Base-by-base conservation (phyloP, 495 filamentous ascomycete genomes). In the Neurospora sp. region DNA sequence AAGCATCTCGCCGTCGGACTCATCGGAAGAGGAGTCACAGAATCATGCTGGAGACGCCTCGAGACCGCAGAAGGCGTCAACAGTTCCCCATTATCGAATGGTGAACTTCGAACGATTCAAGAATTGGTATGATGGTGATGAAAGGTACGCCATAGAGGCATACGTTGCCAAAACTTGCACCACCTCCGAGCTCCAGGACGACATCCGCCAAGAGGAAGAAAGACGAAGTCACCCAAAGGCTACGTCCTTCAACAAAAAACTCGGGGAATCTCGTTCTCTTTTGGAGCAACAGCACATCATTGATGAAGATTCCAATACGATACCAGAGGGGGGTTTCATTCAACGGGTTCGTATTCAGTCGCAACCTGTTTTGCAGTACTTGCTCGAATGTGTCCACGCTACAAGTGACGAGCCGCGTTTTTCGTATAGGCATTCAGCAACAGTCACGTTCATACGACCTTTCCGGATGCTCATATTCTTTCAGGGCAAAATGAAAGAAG, bases 301-400 rank as follows among this genome's bases (percentile, higher is more conserved):
- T 8, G 10, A 41, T 27, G 76, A 82, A 41, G 35, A 46, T n/a
- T n/a, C 42, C 16, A 46, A 16, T n/a, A 9, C 1, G 18, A n/a
- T 46, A 7, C 18, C 40, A 18, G 70, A 73, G 4, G 74, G 77
- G 6, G 79, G 70, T 14, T 78, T 79, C 59, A 77, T 83, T 23
- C 75, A 79, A 44, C 80, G 83, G 5, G 74, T 85, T 54, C 82
- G 83, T 2, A 78, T 85, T 69, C 80, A 84, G 72, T 84, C 83
- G 0, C 80, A 77, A 40, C 73, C 77, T 18, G 42, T 46, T 3
- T n/a, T 46, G 42, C 16, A 46, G 31, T 85, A 14, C 74, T 85
- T 5, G 74, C 73, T 16, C 78, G 79, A 23, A 71, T 82, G 40
- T 78, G n/a, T 1, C 38, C 38, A 11, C 10, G 80, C 27, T 66